Percentiles rank a stretch among this genome's conserved stretches.
These are phyloP conservation scores for Strobilomyces dryophilus DNA, from an alignment of 768 basidiomycete genomes.

Conservation along the genomic window DNA sequence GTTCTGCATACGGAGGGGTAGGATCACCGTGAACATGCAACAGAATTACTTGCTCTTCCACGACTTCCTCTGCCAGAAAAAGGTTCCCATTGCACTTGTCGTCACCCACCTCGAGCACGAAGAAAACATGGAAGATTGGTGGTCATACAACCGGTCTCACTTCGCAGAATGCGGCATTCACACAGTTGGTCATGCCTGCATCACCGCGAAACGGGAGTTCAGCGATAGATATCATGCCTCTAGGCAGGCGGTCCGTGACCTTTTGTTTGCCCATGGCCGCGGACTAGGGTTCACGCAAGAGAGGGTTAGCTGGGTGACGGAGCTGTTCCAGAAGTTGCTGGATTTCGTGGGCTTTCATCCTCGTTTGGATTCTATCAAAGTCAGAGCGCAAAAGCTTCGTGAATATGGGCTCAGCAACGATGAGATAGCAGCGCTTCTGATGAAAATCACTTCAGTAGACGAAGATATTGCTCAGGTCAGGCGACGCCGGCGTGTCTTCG, in stretches of 20 bases:
- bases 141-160: conserved; percentile 24
- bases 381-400: conserved; percentile 22
- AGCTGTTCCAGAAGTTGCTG: conserved; percentile 21
- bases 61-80: conserved; percentile 31
- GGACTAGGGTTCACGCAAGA: conserved; percentile 21
- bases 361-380: conserved; percentile 18
- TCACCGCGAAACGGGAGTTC: conserved; percentile 31
- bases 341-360: conserved; percentile 21
- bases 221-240: conserved; percentile 24
- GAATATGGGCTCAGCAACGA: conserved; percentile 25
- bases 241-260: conserved; percentile 19
- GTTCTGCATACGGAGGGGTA: conserved; percentile 34
- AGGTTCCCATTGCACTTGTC: conserved; percentile 30
- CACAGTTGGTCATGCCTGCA: conserved; percentile 29
- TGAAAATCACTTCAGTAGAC: conserved; percentile 20
- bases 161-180: conserved; percentile 21
- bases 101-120: conserved; percentile 35
- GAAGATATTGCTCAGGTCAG: conserved; percentile 14
- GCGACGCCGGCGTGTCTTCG: conserved; percentile 5
- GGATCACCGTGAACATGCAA: conserved; percentile 26
- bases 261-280: conserved; percentile 16
- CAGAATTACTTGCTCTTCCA: conserved; percentile 32
- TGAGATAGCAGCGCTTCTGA: conserved; percentile 18
- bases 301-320: conserved; percentile 22
- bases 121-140: conserved; percentile 35